phyloP scores from a whole-genome alignment of 345 rosid genomes.

The Eucalyptus marginata region DNA sequence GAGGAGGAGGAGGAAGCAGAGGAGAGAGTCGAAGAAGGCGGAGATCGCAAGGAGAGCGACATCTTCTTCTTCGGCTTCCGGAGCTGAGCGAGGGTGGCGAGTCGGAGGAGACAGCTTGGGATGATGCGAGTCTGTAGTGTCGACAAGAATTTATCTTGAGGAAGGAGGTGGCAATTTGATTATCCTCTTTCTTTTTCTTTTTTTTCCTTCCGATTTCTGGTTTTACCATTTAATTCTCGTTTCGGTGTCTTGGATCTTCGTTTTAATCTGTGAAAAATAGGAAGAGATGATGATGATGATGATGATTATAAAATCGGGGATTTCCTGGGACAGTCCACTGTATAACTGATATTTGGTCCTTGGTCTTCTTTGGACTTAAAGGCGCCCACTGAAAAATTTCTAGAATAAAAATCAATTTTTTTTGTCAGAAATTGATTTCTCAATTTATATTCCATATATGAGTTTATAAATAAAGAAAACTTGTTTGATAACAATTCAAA shows the following conservation, averaged over 20 bases:
- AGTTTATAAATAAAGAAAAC: no score
- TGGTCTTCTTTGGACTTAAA: no score
- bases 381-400: rapidly evolving
- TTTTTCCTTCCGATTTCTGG: neutral
- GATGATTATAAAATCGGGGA: neutral
- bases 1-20: slow-evolving; percentile 22
- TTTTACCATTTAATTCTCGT: neutral
- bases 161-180: neutral
- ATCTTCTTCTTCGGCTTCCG: slow-evolving; percentile 4
- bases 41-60: slow-evolving; percentile 77
- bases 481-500: no score
- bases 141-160: neutral
- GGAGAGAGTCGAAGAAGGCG: slow-evolving; percentile 44
- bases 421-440: no score
- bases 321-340: neutral
- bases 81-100: neutral
- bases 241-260: neutral
- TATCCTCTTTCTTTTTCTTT: neutral
- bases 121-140: neutral
- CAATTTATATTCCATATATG: no score
- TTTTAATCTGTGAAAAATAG: neutral
- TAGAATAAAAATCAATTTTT: no score
- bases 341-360: neutral
- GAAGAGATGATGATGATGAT: neutral
- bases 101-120: neutral